Base-by-base conservation (phyloP, 495 filamentous ascomycete species). In the Neurospora sp. region DNA sequence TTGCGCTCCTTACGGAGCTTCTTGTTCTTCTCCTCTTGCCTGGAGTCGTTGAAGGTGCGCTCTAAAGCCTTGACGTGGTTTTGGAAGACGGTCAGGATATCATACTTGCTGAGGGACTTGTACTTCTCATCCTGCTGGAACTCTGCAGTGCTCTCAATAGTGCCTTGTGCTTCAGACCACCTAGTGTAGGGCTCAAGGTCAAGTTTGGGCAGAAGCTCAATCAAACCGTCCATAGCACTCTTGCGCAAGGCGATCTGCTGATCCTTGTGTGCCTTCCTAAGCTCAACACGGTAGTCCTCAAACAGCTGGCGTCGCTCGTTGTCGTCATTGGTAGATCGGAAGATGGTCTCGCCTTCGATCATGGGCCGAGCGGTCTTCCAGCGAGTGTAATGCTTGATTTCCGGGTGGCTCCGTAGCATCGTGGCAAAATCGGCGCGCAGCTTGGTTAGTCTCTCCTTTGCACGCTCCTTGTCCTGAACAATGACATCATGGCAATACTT, bases 321-420 rank as follows among this genome's bases (percentile, higher is more conserved):
- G 76, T 99, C 96, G 79, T 96, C 88, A 77, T 91, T 91, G 42
- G 94, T 93, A 40, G 94, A 93, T 74, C 93, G 90, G 85, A 98
- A 99, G 72, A 95, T 96, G 35, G 93, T 94, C 85, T 99, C 96
- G 70, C 92, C 92, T 82, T 98, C 93, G 78, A 99, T 96, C 70
- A 97, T 97, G 20, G 94, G 94, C 54, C 93, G 91, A 72, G 94
- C 94, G 39, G 92, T 98, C 87, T 93, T 98, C 96, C 96, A 99
- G 72, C 94, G 92, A 73, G 94, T 98, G 83, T 97, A 98, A 77
- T 97, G 90, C 83, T 95, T 96, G 80, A 99, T 98, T 84, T 98
- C 96, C 77, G 94, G 93, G 82, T 98, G 96, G 74, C 94, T 94
- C 81, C 91, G 93, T 76, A 98, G 86, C 96, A 99, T 99, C 71